A percentile compares a stretch with the other conserved stretches of the same genome.
phyloP scores from a whole-genome alignment of 1,139 yeast genomes.

The Pichia sp. region DNA sequence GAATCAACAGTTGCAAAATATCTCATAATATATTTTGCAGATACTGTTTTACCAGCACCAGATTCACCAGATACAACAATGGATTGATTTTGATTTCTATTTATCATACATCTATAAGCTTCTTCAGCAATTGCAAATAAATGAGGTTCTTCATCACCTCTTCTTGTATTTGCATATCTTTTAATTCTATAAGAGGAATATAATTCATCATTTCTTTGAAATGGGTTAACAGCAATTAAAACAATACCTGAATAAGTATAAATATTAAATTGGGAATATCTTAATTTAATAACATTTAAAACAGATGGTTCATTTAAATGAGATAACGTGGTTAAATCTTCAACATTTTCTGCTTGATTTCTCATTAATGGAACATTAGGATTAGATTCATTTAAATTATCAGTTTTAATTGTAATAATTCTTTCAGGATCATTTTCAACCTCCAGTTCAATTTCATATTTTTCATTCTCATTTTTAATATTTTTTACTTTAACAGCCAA shows the following conservation, averaged over 20 bases:
- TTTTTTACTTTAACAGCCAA: slow-evolving; percentile 74
- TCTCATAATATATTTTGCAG: slow-evolving; percentile 96
- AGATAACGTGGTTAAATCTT: slow-evolving; percentile 86
- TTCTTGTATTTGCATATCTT: slow-evolving; percentile 84
- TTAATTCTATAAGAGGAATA: slow-evolving; percentile 90
- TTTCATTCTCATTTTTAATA: slow-evolving; percentile 44
- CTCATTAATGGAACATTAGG: slow-evolving; percentile 72
- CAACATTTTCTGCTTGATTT: slow-evolving; percentile 92
- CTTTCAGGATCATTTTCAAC: slow-evolving; percentile 51
- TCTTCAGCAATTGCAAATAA: slow-evolving; percentile 97
- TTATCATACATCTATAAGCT: slow-evolving; percentile 93
- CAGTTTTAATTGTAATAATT: slow-evolving; percentile 50
- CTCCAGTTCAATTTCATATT: slow-evolving; percentile 52
- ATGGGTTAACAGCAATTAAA: slow-evolving; percentile 93
- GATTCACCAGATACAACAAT: slow-evolving; percentile 97
- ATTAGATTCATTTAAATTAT: slow-evolving; percentile 38
- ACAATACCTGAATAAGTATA: slow-evolving; percentile 97
- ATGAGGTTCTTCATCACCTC: slow-evolving; percentile 96
- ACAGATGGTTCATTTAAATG: slow-evolving; percentile 96
- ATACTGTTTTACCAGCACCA: slow-evolving; percentile 98
- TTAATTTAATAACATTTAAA: slow-evolving; percentile 82
- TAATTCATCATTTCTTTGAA: slow-evolving; percentile 83
- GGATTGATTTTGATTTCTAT: slow-evolving; percentile 81
- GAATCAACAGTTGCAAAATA: slow-evolving; percentile 90
- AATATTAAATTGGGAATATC: slow-evolving; percentile 83